phyloP scores from a whole-genome alignment of 1,139 yeast genomes.

The Magnusiomyces tetraspermus region DNA sequence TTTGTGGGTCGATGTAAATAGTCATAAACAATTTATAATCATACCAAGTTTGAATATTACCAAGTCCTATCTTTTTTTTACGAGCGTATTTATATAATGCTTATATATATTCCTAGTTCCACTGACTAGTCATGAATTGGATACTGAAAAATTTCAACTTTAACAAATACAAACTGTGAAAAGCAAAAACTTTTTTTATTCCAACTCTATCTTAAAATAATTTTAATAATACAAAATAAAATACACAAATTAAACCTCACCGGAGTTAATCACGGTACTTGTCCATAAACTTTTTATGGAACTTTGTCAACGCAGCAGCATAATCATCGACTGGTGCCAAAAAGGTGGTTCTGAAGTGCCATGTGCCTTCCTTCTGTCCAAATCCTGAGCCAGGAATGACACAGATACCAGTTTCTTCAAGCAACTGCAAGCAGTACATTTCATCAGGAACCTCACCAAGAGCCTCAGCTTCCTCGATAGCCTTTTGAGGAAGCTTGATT shows the following conservation, averaged over 20 bases:
- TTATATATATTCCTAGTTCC: too few species aligned
- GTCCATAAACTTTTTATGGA: conserved; percentile 63
- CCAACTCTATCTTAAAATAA: too few species aligned
- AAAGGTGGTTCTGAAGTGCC: conserved; percentile 90
- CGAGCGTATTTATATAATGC: too few species aligned
- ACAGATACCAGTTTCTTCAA: conserved; percentile 90
- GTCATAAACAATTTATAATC: too few species aligned
- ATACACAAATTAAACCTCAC: neutral
- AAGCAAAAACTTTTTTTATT: too few species aligned
- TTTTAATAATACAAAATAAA: neutral
- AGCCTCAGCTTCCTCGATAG: conserved; percentile 51
- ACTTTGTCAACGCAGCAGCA: conserved; percentile 63
- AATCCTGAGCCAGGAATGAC: conserved; percentile 97
- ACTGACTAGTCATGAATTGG: too few species aligned
- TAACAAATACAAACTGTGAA: too few species aligned
- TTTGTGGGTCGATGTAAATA: too few species aligned
- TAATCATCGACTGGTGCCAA: conserved; percentile 91
- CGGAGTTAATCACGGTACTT: conserved; percentile 36
- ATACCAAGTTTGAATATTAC: too few species aligned
- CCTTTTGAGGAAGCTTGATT: conserved; percentile 52
- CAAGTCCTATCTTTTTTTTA: too few species aligned
- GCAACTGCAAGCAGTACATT: conserved; percentile 70
- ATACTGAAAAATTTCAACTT: too few species aligned
- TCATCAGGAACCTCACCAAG: conserved; percentile 60
- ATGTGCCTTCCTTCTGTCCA: conserved; percentile 83